A percentile compares a stretch with the other conserved stretches of the same genome.
phyloP scores from a whole-genome alignment of 73 alveolate species.

The Tetrahymena borealis region DNA sequence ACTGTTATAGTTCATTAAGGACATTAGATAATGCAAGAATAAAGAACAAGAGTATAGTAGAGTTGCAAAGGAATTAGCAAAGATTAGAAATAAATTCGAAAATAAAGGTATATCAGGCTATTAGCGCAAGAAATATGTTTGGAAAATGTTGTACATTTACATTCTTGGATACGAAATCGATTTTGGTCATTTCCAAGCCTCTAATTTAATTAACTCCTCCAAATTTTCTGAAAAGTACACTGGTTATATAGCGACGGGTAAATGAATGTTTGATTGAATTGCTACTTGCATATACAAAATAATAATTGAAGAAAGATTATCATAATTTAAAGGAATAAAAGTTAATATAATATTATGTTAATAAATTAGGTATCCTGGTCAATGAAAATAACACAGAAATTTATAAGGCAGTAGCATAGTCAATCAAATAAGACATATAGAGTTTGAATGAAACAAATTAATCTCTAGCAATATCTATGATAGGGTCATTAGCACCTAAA shows the following conservation, averaged over 20 bases:
- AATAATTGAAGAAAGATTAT: too few relatives aligned
- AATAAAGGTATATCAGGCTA: constrained; percentile 86
- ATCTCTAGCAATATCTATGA: constrained; percentile 90
- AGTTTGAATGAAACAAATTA: constrained; percentile 83
- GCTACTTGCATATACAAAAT: too few relatives aligned
- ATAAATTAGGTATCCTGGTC: constrained; percentile 70
- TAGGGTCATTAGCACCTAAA: constrained; percentile 84
- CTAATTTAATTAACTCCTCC: constrained; percentile 83
- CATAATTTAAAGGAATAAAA: too few relatives aligned
- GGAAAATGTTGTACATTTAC: constrained; percentile 92
- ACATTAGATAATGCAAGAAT: constrained; percentile 89
- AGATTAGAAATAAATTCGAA: constrained; percentile 89
- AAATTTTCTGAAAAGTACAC: constrained; percentile 96
- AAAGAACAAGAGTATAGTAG: constrained; percentile 94
- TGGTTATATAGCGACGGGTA: constrained; percentile 91
- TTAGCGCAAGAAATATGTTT: constrained; percentile 93
- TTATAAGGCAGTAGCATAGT: constrained; percentile 76
- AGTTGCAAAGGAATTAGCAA: constrained; percentile 95
- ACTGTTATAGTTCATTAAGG: constrained; percentile 92
- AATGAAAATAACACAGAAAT: constrained; percentile 72
- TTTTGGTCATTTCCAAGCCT: constrained; percentile 92
- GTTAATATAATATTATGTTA: too few relatives aligned
- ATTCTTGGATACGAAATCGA: constrained; percentile 93
- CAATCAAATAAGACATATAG: constrained; percentile 85
- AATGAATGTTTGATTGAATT: too few relatives aligned